Evolutionary conservation across 1,284 basidiomycete species (phyloP), one percentile per base, ranked within the genome.

Genomic region (Apiotrichum veenhuisii): DNA sequence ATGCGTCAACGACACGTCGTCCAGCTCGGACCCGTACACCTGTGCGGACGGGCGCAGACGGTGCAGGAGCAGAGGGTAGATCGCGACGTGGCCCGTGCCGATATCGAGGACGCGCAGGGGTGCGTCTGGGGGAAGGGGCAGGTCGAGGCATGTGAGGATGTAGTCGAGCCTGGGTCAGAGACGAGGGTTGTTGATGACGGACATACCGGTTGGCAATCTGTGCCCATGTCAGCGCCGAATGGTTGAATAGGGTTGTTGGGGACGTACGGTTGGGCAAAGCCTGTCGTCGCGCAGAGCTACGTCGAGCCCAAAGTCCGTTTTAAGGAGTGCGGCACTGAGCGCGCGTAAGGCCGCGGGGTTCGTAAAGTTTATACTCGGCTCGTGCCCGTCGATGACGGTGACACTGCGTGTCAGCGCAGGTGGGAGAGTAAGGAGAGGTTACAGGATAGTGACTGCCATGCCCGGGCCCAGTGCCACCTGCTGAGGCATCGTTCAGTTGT

Each of bases 51-150:
- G 71, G 37, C 85, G 78, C 23, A 84, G 71, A 2, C 76, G 80
- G 68, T 86, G 87, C 0, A 83, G 83, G 0, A 98, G 81, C 0
- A 96, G 78, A 0, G 93, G 87, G 64, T 97, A 98, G 61, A 98
- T 92, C 0, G 85, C 89, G 0, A 89, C 88, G 10, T 92, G 86
- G 0, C 94, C 94, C 10, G 91, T 95, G 18, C 94, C 94, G 41
- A 82, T 76, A 59, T 82, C 81, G n/a, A 82, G 68, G 2, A 78
- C 78, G 25, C 68, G 63, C 0, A 78, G 52, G 0, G 47, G 55
- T 42, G 54, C 11, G 54, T 30, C 18, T 38, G 38, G n/a, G n/a
- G n/a, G 33, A 52, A 37, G 22, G 27, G 46, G 51, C 2, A 52
- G 51, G 58, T 90, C 87, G 67, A 91, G 84, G 7, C 92, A 79